phyloP scores from a whole-genome alignment of 768 basidiomycete genomes.

The Fomitopsis serialis region DNA sequence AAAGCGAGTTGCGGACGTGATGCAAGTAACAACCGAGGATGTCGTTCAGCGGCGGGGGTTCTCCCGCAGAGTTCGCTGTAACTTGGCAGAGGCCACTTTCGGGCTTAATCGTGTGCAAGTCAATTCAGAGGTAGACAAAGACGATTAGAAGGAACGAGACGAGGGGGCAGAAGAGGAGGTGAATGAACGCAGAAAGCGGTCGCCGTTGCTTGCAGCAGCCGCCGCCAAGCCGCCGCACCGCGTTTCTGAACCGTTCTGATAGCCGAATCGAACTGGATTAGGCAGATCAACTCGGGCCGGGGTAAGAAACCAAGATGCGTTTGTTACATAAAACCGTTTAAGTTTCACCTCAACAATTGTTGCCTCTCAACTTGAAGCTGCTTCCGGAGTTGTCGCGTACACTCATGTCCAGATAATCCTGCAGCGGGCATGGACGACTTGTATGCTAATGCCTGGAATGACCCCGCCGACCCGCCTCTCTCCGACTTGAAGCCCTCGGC shows the following conservation, averaged over 20 bases:
- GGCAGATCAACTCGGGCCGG: no score
- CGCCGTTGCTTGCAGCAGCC: no score
- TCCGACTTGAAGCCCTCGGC: constrained; percentile 4
- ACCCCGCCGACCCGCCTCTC: constrained; percentile 31
- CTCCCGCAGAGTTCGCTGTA: not conserved
- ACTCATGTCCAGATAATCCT: not conserved
- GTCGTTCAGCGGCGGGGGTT: not conserved
- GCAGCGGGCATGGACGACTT: constrained; percentile 58
- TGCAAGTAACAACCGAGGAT: not conserved
- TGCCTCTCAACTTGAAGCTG: no score
- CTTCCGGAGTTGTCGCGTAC: not conserved
- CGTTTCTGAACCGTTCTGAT: no score
- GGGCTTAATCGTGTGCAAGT: not conserved
- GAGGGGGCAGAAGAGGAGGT: not conserved
- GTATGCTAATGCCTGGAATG: constrained; percentile 69
- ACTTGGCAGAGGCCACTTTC: not conserved
- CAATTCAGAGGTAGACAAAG: not conserved
- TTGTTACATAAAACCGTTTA: no score
- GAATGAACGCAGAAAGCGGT: not conserved
- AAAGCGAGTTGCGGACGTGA: not conserved
- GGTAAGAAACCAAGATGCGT: no score
- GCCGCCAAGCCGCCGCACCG: not conserved
- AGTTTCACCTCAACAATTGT: no score
- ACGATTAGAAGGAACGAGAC: not conserved
- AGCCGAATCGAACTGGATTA: no score